Conservation (phyloP, 306 rosid species). For the Argentina anserina region DNA sequence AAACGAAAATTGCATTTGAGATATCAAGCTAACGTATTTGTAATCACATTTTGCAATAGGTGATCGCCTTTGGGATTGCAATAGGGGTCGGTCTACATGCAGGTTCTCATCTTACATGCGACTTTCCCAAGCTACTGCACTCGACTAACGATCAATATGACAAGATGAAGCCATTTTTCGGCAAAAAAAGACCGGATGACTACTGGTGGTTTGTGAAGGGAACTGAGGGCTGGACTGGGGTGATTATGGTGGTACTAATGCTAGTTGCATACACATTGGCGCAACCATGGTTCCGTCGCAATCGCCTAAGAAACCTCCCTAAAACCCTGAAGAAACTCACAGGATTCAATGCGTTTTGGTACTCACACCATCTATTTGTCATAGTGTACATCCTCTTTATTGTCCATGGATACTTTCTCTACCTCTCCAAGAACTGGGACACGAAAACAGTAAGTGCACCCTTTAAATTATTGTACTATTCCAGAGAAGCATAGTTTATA, state of each 20-base stretch:
- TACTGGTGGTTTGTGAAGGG: slow-evolving; percentile 98
- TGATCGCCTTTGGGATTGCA: slow-evolving; percentile 67
- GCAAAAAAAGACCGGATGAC: slow-evolving; percentile 46
- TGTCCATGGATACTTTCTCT: slow-evolving; percentile 69
- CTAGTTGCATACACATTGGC: slow-evolving; percentile 74
- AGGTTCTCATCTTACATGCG: slow-evolving; percentile 69
- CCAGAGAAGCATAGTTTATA: neutral
- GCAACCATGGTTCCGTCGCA: slow-evolving; percentile 81
- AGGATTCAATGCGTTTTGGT: slow-evolving; percentile 95
- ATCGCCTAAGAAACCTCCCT: slow-evolving; percentile 51
- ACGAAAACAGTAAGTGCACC: slow-evolving; percentile 61
- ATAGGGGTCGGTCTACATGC: slow-evolving; percentile 71
- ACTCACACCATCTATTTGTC: slow-evolving; percentile 83
- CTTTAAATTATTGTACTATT: neutral
- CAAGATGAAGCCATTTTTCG: slow-evolving; percentile 62
- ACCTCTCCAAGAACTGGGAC: slow-evolving; percentile 81
- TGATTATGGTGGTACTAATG: slow-evolving; percentile 76
- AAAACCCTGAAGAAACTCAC: slow-evolving; percentile 58
- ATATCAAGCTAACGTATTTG: neutral
- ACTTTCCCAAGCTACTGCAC: slow-evolving; percentile 71
- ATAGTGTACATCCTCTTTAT: slow-evolving; percentile 74
- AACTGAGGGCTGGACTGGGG: slow-evolving; percentile 84
- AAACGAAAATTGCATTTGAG: neutral
- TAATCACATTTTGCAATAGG: slow-evolving; percentile 30
- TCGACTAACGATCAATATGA: slow-evolving; percentile 48